phyloP scores from a whole-genome alignment of 192 early-diverging fungal genomes.

The Gonapodya prolifera region DNA sequence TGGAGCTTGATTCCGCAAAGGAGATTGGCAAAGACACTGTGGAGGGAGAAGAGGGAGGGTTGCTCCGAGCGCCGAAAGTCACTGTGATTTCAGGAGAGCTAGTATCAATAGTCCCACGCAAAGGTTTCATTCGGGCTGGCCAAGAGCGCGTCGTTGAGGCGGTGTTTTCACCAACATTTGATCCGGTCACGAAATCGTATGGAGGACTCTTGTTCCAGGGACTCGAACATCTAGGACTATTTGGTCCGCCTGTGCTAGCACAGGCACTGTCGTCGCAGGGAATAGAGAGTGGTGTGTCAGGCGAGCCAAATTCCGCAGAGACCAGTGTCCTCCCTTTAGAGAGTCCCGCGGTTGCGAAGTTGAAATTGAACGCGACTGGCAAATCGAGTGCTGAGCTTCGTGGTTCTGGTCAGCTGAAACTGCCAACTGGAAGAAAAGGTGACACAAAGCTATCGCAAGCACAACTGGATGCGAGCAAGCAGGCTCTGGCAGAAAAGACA shows the following conservation, averaged over 20 bases:
- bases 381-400: not conserved
- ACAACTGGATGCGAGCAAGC: not conserved
- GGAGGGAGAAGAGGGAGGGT: not conserved
- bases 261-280: too few relatives aligned
- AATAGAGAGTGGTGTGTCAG: not conserved
- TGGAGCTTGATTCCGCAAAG: not conserved
- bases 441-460: too few relatives aligned
- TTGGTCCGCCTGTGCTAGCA: too few relatives aligned
- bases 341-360: not conserved
- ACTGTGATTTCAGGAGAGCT: not conserved
- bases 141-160: not conserved
- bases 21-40: not conserved
- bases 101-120: not conserved
- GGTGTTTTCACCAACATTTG: not conserved
- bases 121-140: not conserved
- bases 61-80: not conserved
- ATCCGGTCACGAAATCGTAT: not conserved
- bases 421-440: not conserved
- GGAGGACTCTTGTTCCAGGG: not conserved
- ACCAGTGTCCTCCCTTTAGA: not conserved
- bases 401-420: not conserved
- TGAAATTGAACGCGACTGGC: not conserved
- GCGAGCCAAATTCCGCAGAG: not conserved
- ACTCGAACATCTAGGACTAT: not conserved
- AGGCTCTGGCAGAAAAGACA: not conserved